Conservation (phyloP, 768 basidiomycete species). For the Russula lepida region DNA sequence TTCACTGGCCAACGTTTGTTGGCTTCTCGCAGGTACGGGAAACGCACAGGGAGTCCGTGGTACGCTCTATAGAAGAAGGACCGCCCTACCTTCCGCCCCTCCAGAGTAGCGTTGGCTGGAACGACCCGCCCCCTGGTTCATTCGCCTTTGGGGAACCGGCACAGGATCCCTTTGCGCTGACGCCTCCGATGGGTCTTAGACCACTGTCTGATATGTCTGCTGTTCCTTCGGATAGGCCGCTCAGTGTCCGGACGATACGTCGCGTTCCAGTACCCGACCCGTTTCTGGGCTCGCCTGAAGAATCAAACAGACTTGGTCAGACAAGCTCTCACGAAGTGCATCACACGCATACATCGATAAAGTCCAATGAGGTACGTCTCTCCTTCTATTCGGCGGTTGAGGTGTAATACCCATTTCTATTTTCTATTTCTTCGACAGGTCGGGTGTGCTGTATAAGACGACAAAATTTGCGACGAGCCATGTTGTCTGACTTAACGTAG, state of each 20-base stretch:
- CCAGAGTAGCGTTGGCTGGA: background rate
- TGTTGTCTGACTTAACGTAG: background rate
- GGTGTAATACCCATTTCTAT: conserved; percentile 26
- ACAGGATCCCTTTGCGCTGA: background rate
- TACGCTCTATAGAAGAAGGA: background rate
- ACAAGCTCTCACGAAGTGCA: background rate
- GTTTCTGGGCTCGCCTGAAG: background rate
- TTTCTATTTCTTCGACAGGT: conserved; percentile 25
- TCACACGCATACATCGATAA: background rate
- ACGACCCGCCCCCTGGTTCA: background rate
- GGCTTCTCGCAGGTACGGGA: background rate
- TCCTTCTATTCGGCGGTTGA: background rate
- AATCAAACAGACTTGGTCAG: background rate
- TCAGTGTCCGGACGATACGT: background rate
- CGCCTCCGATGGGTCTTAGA: background rate
- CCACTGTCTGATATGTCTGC: background rate
- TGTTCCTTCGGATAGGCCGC: background rate
- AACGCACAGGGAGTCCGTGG: background rate
- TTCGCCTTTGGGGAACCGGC: background rate
- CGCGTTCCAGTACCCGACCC: background rate
- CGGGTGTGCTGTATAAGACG: conserved; percentile 35
- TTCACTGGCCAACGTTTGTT: background rate
- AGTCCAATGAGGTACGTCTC: background rate
- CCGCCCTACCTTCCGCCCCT: background rate
- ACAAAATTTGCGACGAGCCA: background rate